Evolutionary conservation across 495 filamentous ascomycete genomes (phyloP).

Genomic region (Podospora bellae-mahoneyi): DNA sequence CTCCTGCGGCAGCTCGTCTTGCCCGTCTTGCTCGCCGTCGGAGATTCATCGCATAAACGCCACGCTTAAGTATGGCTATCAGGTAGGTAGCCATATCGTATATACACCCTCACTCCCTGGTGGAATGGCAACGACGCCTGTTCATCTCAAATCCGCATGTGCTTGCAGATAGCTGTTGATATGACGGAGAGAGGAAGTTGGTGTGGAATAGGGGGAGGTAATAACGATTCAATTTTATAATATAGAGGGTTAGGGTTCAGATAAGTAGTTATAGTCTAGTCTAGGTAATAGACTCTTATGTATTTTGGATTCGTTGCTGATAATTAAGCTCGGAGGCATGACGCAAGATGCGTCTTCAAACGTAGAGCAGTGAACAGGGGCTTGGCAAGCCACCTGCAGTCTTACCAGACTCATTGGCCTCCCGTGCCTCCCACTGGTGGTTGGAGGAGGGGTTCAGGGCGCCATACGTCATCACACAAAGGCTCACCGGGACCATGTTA

Average conservation of each 20-base stretch:
- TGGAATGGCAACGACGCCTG: not conserved
- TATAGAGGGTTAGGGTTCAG: not conserved
- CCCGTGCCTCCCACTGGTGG: not conserved
- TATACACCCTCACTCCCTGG: not conserved
- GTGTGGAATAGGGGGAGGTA: not conserved
- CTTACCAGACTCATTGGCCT: not conserved
- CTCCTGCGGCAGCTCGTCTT: conserved; percentile 13
- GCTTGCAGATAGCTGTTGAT: not conserved
- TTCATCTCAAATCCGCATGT: not conserved
- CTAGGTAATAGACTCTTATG: too few species aligned
- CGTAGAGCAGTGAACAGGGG: not conserved
- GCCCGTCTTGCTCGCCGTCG: conserved; percentile 18
- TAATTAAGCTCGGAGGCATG: not conserved
- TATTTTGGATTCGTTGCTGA: not conserved
- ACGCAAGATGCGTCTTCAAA: not conserved
- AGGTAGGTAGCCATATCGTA: not conserved
- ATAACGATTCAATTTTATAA: not conserved
- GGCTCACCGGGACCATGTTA: not conserved
- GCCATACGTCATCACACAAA: conserved; percentile 11
- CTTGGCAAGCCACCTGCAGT: not conserved
- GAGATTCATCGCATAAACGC: conserved; percentile 11
- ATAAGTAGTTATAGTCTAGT: too few species aligned
- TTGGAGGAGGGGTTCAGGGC: not conserved
- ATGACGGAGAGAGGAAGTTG: not conserved
- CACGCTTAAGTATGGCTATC: not conserved